Evolutionary conservation across 192 early-diverging fungal genomes (phyloP).

Genomic region (Coemansia sp.): DNA sequence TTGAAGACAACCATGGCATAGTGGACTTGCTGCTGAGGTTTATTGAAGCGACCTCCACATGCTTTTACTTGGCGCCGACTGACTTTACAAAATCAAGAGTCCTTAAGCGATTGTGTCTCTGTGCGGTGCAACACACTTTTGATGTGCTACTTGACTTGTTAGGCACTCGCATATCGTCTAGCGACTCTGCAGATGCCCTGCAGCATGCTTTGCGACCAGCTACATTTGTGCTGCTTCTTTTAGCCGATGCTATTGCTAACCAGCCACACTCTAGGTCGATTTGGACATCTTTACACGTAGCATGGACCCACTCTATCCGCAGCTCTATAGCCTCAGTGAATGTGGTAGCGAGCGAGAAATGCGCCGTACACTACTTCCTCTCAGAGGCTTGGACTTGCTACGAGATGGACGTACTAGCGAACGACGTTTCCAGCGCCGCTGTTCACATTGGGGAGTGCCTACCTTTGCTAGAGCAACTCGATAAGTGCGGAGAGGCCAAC

Average conservation of each 20-base stretch:
- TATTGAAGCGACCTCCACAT: background rate
- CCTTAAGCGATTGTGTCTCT: slow-evolving; percentile 9
- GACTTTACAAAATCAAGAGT: background rate
- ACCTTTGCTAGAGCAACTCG: background rate
- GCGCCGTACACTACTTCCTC: slow-evolving; percentile 12
- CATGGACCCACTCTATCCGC: background rate
- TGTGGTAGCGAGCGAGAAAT: background rate
- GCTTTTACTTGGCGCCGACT: background rate
- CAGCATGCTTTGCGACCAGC: slow-evolving; percentile 4
- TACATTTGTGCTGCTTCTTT: slow-evolving; percentile 15
- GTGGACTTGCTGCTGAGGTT: slow-evolving; percentile 36
- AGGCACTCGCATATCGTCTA: background rate
- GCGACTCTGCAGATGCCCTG: background rate
- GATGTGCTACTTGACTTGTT: slow-evolving; percentile 21
- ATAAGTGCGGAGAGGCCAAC: background rate
- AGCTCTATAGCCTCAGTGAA: background rate
- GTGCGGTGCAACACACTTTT: slow-evolving; percentile 7
- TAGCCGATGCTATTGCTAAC: slow-evolving; percentile 7
- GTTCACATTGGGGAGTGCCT: slow-evolving; percentile 9
- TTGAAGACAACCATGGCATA: slow-evolving; percentile 17
- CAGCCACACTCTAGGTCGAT: background rate
- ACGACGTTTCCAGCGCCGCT: slow-evolving; percentile 11
- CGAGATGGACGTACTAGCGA: slow-evolving; percentile 14
- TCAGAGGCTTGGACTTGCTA: slow-evolving; percentile 38
- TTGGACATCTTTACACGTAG: background rate